A percentile compares a stretch with the other conserved stretches of the same genome.
Evolutionary conservation across 768 basidiomycete genomes (phyloP).

Genomic region (Collybia nuda): DNA sequence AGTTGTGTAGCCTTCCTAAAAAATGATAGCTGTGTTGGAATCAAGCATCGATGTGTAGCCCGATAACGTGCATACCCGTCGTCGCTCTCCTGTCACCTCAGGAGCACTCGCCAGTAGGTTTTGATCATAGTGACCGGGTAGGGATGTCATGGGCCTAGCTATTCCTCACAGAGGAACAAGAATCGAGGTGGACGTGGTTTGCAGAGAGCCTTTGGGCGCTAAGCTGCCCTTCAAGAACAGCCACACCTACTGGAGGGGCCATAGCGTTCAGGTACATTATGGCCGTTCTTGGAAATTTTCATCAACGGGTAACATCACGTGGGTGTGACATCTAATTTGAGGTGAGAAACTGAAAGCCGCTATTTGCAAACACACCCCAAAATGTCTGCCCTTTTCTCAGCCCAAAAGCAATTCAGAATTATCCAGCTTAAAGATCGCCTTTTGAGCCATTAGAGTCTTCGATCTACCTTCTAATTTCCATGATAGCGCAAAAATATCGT

Average conservation of each 20-base stretch:
- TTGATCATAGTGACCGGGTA: slow-evolving; percentile 32
- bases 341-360: not conserved
- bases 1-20: slow-evolving; percentile 55
- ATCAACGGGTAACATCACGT: slow-evolving; percentile 1
- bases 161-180: slow-evolving; percentile 15
- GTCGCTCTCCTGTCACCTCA: slow-evolving; percentile 35
- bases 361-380: too few species aligned
- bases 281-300: not conserved
- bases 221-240: slow-evolving; percentile 4
- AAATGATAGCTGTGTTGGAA: not conserved
- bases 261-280: not conserved
- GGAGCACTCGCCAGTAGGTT: slow-evolving; percentile 33
- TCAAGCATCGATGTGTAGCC: not conserved
- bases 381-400: too few species aligned
- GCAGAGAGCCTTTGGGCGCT: slow-evolving; percentile 8
- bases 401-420: too few species aligned
- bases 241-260: slow-evolving; percentile 10
- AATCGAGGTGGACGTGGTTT: not conserved
- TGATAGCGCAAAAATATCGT: too few species aligned
- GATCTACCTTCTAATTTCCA: too few species aligned
- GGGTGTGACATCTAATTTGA: not conserved
- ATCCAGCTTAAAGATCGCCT: too few species aligned
- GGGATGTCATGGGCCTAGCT: slow-evolving; percentile 15
- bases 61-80: slow-evolving; percentile 26
- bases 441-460: too few species aligned